A percentile compares a stretch with the other conserved stretches of the same genome.
Conservation (phyloP, 306 rosid genomes). For the Cucurbita ficifolia region DNA sequence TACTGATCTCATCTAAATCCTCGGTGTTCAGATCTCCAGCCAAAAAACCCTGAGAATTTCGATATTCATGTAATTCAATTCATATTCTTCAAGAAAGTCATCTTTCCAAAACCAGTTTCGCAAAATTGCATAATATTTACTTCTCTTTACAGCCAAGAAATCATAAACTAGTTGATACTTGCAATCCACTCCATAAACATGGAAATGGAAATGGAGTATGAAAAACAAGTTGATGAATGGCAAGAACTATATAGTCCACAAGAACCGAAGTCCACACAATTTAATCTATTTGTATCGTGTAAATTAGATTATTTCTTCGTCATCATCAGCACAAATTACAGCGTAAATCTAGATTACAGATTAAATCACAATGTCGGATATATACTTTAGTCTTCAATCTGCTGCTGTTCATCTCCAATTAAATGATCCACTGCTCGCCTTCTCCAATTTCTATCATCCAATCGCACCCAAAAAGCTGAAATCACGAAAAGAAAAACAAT, state of each 20-base stretch:
- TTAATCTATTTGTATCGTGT: background rate
- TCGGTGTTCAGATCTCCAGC: too few species aligned
- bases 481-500: background rate
- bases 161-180: too few species aligned
- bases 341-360: background rate
- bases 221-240: background rate
- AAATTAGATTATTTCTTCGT: background rate
- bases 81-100: too few species aligned
- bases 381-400: background rate
- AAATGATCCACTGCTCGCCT: background rate
- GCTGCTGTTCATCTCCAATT: background rate
- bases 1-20: too few species aligned
- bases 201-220: background rate
- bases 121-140: background rate
- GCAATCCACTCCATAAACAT: background rate
- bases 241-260: background rate
- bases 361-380: background rate
- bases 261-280: too few species aligned
- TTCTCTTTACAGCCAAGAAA: too few species aligned
- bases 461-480: constrained; percentile 43
- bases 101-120: background rate
- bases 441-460: constrained; percentile 20
- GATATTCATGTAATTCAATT: too few species aligned
- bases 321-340: background rate
- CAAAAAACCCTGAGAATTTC: too few species aligned